Conservation (phyloP, 2,329 filamentous ascomycete species). For the Neofusicoccum kwambonambiense region DNA sequence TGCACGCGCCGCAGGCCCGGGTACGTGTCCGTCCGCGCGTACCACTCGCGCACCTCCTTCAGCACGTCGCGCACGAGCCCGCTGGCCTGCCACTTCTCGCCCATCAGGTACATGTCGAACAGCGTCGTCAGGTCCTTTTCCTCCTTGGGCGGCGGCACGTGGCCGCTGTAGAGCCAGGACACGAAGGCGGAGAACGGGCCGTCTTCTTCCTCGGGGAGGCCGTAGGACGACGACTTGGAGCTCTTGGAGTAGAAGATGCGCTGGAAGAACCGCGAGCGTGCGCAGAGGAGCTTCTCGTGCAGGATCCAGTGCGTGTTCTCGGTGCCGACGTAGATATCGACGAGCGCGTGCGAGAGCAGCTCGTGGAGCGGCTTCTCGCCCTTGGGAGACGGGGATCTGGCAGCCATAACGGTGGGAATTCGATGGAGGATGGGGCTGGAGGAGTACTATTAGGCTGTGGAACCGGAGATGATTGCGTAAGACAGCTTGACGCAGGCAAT, state of each 20-base stretch:
- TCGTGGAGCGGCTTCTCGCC: slow-evolving; percentile 29
- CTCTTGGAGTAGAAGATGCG: slow-evolving; percentile 49
- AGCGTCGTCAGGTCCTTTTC: slow-evolving; percentile 51
- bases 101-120: slow-evolving; percentile 57
- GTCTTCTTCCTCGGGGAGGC: slow-evolving; percentile 54
- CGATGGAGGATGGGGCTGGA: not conserved
- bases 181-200: slow-evolving; percentile 52
- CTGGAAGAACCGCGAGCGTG: slow-evolving; percentile 55
- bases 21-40: slow-evolving; percentile 53
- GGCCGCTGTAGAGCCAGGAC: slow-evolving; percentile 53
- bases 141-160: slow-evolving; percentile 47
- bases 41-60: slow-evolving; percentile 50
- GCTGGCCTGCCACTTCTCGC: slow-evolving; percentile 52
- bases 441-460: not conserved
- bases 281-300: slow-evolving; percentile 56
- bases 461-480: not conserved
- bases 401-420: slow-evolving; percentile 6
- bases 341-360: slow-evolving; percentile 54
- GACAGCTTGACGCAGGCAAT: not conserved
- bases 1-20: slow-evolving; percentile 54
- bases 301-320: slow-evolving; percentile 56
- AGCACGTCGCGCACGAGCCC: slow-evolving; percentile 50
- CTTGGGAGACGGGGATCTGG: not conserved
- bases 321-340: slow-evolving; percentile 56
- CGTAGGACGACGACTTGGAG: slow-evolving; percentile 35